These are phyloP conservation scores for Fonsecaea pedrosoi DNA, from an alignment of 2,329 filamentous ascomycete genomes.

Conservation along the genomic window DNA sequence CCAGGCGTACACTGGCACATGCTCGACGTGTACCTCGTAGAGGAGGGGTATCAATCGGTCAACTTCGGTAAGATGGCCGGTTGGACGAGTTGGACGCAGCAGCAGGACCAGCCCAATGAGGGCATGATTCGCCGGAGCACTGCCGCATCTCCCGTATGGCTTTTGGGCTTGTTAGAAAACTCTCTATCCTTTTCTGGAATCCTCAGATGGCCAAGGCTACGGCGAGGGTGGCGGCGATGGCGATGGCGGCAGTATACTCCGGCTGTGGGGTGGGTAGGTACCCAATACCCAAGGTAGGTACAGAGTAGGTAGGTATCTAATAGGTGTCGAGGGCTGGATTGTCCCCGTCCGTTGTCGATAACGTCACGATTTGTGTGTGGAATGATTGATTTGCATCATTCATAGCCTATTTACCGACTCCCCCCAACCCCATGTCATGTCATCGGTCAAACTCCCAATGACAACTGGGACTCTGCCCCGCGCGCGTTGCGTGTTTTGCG, in stretches of 20 bases:
- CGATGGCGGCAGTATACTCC: too few relatives aligned
- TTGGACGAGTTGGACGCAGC: background rate
- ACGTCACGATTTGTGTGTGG: background rate
- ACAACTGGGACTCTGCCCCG: constrained; percentile 3
- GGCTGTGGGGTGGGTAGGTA: too few relatives aligned
- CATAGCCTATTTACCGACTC: constrained; percentile 9
- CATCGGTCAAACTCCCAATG: background rate
- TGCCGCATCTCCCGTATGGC: background rate
- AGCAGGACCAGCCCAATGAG: background rate
- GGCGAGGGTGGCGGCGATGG: too few relatives aligned
- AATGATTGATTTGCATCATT: constrained; percentile 8
- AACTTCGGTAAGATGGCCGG: background rate
- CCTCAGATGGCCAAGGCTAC: too few relatives aligned
- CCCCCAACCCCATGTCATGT: background rate
- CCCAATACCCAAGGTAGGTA: too few relatives aligned
- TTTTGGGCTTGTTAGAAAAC: too few relatives aligned
- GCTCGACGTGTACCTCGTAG: too few relatives aligned
- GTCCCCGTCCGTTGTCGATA: background rate
- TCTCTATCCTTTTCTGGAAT: background rate
- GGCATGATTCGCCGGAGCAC: constrained; percentile 3
- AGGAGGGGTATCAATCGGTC: background rate
- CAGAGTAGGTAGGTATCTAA: background rate
- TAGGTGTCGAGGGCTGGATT: background rate
- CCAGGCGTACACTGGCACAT: too few relatives aligned
- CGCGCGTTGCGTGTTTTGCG: constrained; percentile 5